Evolutionary conservation across 192 early-diverging fungal genomes (phyloP), one percentile per base, ranked within the genome.

Genomic region (Chytriomyces hyalinus): DNA sequence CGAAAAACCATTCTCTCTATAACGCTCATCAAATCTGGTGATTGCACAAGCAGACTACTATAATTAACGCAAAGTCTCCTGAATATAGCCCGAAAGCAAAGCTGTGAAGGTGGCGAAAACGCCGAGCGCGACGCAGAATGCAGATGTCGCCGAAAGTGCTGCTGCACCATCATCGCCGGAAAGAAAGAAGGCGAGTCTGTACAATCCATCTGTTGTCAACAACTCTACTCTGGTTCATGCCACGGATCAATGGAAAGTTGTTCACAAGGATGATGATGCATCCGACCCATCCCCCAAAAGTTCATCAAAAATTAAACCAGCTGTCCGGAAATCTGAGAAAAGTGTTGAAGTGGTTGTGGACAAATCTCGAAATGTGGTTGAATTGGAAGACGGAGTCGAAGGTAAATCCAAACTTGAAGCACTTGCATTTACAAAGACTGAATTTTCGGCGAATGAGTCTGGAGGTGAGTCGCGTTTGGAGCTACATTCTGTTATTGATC

Each of bases 231-330:
- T 73, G 28, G 50, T 63, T 62, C 72, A 73, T 10, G 22, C 50
- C 15, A 73, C 72, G 11, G 61, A 63, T 45, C 17, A 46, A 7
- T 73, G 72, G 72, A 73, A 73, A 43, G 72, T 73, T 6, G 13
- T 20, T 9, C 20, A 28, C 36, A 43, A 22, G 63, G 63, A 65
- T 26, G 63, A 13, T 22, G 36, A 13, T 43, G 63, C 26, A 4
- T 3, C 17, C 20, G 50, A 61, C 60, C 20, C 61, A 17, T 13
- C 20, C 6, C 20, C 44, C 36, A 46, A 61, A 10, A n/a, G 13
- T 61, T 44, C 9, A 15, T 26, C 9, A 9, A 44, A 57, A n/a
- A 59, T 9, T 4, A 17, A 26, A 9, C 17, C 20, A 22, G 13
- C 49, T 7, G 0, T 46, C 22, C 44, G 11, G 4, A 68, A 68